phyloP scores from a whole-genome alignment of 768 basidiomycete species.

The Agrocybe praecox region DNA sequence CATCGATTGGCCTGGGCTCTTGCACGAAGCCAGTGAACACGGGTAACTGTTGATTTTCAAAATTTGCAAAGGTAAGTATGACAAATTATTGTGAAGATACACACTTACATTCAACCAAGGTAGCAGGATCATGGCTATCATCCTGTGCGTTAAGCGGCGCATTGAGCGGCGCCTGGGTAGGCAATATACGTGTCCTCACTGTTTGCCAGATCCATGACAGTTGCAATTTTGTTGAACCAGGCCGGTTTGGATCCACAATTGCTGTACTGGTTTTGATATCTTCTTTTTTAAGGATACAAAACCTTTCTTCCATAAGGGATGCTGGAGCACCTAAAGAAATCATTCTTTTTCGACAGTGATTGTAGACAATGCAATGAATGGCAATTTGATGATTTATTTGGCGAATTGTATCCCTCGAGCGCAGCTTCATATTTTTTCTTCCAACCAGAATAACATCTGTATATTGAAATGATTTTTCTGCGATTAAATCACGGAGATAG shows the following conservation, averaged over 20 bases:
- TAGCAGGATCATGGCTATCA: not conserved
- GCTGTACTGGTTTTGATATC: slow-evolving; percentile 17
- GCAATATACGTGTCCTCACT: not conserved
- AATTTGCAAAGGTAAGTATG: too few species aligned
- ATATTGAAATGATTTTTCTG: slow-evolving; percentile 14
- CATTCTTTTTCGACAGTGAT: not conserved
- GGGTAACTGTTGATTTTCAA: slow-evolving; percentile 10
- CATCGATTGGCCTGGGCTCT: slow-evolving; percentile 9
- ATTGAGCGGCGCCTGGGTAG: not conserved
- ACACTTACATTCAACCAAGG: slow-evolving; percentile 11
- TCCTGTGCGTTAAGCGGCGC: not conserved
- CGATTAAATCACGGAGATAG: slow-evolving; percentile 5
- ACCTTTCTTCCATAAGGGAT: not conserved
- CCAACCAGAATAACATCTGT: slow-evolving; percentile 1
- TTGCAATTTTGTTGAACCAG: slow-evolving; percentile 3
- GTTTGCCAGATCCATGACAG: slow-evolving; percentile 18
- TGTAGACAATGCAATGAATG: slow-evolving; percentile 2
- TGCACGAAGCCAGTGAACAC: slow-evolving; percentile 20
- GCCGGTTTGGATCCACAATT: slow-evolving; percentile 11
- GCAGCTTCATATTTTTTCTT: not conserved
- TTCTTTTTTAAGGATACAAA: not conserved
- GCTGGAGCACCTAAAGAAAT: not conserved
- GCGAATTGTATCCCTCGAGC: not conserved
- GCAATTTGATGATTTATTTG: slow-evolving; percentile 2
- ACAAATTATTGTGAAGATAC: too few species aligned